Evolutionary conservation across 345 rosid species (phyloP), one percentile per base, ranked within the genome.

Genomic region (Stellera chamaejasme): DNA sequence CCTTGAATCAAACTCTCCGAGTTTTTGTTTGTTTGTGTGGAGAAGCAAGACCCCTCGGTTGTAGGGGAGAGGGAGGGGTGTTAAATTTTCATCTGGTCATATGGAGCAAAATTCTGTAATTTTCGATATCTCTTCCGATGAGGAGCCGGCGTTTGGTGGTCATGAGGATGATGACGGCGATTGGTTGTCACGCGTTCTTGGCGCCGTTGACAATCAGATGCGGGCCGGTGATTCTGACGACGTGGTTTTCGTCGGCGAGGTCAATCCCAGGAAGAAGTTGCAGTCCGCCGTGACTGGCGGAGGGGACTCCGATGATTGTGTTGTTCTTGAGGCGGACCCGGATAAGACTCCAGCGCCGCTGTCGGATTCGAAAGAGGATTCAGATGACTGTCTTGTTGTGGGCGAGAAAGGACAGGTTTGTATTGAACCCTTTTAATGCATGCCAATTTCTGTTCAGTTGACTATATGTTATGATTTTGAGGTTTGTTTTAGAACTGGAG

Each of bases 61-160:
- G 23, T 2, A 8, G 39, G 39, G 39, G 3, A 5, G 39, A 5
- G 39, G 39, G 39, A 8, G 5, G 39, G 39, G 5, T 5, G 39
- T 42, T 23, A 36, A 11, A 1, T 27, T 39, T 11, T 39, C 1
- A 13, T 49, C 52, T 53, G 13, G 9, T 16, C 8, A 8, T 16
- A 70, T 67, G 75, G 77, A 36, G 13, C 43, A 64, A 46, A 54
- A 32, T 32, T 58, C 70, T 0, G 56, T 56, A 27, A 55, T 79
- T 12, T 72, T 79, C 48, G 82, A 81, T 27, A 64, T 81, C 60
- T 81, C 87, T 64, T 84, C 91, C 49, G 87, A 79, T 45, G 87
- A 84, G 15, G 91, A 54, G 46, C 50, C 50, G 60, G 47, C 70
- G 11, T 50, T 67, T 45, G 68, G 56, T 25, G 69, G 54, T 9